A percentile compares a stretch with the other conserved stretches of the same genome.
Evolutionary conservation across 2,329 filamentous ascomycete genomes (phyloP).

Genomic region (Laburnicola sp.): DNA sequence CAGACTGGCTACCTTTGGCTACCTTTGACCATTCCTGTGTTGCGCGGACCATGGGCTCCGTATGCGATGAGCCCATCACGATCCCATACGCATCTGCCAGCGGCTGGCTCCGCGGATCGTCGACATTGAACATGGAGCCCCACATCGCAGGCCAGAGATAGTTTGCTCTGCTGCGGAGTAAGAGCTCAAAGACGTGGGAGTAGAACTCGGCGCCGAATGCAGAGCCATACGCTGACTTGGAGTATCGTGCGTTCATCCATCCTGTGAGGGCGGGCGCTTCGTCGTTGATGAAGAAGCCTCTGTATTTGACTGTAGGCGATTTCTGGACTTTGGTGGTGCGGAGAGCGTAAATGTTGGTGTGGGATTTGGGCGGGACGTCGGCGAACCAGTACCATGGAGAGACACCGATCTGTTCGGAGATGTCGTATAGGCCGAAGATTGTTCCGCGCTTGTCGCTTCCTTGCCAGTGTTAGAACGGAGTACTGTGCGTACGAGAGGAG

Average conservation of each 20-base stretch:
- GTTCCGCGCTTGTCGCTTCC: slow-evolving; percentile 66
- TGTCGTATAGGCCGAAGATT: slow-evolving; percentile 71
- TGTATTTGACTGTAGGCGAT: slow-evolving; percentile 66
- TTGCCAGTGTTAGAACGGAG: slow-evolving; percentile 18
- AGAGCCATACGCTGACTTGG: slow-evolving; percentile 48
- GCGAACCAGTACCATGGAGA: slow-evolving; percentile 72
- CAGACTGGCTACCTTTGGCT: slow-evolving; percentile 52
- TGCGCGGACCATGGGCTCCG: slow-evolving; percentile 68
- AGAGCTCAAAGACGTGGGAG: slow-evolving; percentile 68
- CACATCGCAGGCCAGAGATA: slow-evolving; percentile 76
- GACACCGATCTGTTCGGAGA: slow-evolving; percentile 74
- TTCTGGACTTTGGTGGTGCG: slow-evolving; percentile 59
- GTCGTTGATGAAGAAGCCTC: slow-evolving; percentile 72
- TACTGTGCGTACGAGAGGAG: neutral
- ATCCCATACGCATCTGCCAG: slow-evolving; percentile 74
- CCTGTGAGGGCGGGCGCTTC: slow-evolving; percentile 69
- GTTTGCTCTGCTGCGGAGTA: slow-evolving; percentile 70
- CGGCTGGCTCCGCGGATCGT: slow-evolving; percentile 69
- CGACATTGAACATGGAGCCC: slow-evolving; percentile 72
- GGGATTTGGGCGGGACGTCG: slow-evolving; percentile 59
- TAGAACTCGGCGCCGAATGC: slow-evolving; percentile 65
- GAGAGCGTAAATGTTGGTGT: slow-evolving; percentile 59
- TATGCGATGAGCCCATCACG: slow-evolving; percentile 73
- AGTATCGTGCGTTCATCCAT: slow-evolving; percentile 64
- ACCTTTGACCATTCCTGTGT: slow-evolving; percentile 56